A percentile compares a stretch with the other conserved stretches of the same genome.
phyloP scores from a whole-genome alignment of 1,139 yeast species.

The Nadsonia commutata region DNA sequence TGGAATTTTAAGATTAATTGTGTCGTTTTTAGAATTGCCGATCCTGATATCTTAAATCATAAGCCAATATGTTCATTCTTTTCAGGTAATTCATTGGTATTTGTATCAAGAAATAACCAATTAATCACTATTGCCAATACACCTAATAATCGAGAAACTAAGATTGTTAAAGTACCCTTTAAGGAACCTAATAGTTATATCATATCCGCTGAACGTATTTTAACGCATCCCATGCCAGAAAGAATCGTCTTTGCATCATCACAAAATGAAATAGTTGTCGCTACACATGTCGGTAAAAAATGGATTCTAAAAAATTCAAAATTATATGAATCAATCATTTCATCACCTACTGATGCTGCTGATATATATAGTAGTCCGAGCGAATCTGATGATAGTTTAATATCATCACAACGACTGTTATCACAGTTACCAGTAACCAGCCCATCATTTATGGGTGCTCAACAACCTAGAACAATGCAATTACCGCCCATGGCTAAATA shows the following conservation, averaged over 20 bases:
- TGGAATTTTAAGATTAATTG: conserved; percentile 11
- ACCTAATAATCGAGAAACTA: neutral
- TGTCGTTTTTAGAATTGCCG: neutral
- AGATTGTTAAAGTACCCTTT: conserved; percentile 5
- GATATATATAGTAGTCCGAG: neutral
- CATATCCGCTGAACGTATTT: conserved; percentile 37
- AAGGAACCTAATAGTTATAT: conserved; percentile 15
- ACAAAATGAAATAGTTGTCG: conserved; percentile 41
- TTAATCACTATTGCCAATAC: conserved; percentile 11
- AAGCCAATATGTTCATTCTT: conserved; percentile 12
- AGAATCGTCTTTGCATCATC: conserved; percentile 45
- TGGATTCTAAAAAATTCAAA: conserved; percentile 46
- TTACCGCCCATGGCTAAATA: neutral
- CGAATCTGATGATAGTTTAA: neutral
- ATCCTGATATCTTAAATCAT: conserved; percentile 6
- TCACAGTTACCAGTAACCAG: neutral
- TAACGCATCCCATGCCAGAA: conserved; percentile 65
- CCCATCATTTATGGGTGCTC: neutral
- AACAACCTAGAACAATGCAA: neutral
- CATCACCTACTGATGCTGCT: neutral
- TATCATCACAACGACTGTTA: neutral
- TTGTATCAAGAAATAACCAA: conserved; percentile 12
- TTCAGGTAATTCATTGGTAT: conserved; percentile 12
- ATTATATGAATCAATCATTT: conserved; percentile 24
- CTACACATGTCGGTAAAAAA: conserved; percentile 47